Base-by-base conservation (phyloP, 164 flowering plant species). In the Berberis vulgaris region DNA sequence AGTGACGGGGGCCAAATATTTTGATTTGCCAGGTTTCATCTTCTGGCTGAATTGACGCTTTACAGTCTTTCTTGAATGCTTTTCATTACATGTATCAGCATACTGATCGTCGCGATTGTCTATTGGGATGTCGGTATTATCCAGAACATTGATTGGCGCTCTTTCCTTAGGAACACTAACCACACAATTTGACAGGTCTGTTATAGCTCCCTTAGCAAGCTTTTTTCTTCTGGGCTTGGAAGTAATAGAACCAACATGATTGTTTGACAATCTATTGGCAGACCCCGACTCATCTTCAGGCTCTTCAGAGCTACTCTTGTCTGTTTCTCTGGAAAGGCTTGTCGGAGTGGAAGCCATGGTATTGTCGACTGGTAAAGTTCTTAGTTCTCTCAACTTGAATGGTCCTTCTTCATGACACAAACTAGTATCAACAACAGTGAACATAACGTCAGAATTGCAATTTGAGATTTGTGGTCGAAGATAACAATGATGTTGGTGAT, bases 381-480 rank as follows among this genome's bases (percentile, higher is more conserved):
- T 79, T 64, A 86, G 64, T 67, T 83, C 84, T 59, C 79, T 76
- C 53, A 83, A 61, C 64, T 78, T 80, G 38, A 10, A 49, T 49
- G 74, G 65, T 58, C 76, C 76, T 49, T 73, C 76, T 58, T 73
- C 84, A 70, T 57, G 50, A 53, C 57, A 72, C 72, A 80, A 65
- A 72, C 95, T 84, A 57, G 93, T 80, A 74, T 91, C 95, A 7
- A 91, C 84, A 44, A 88, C 71, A 7, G 84, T 88, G 65, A 86
- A 86, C 73, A 75, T 59, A 13, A 40, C 57, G 1, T 73, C 71
- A 8, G 62, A 40, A 61, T 49, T 67, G 56, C 64, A 67, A 45
- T 59, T 73, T 47, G 83, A 54, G 71, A 64, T 59, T 13, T 80
- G 79, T 47, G 97, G 93, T 57, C 75, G 78, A 55, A 88, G 84